Evolutionary conservation across 1,284 basidiomycete species (phyloP).

Genomic region (Ceratobasidium sp.): DNA sequence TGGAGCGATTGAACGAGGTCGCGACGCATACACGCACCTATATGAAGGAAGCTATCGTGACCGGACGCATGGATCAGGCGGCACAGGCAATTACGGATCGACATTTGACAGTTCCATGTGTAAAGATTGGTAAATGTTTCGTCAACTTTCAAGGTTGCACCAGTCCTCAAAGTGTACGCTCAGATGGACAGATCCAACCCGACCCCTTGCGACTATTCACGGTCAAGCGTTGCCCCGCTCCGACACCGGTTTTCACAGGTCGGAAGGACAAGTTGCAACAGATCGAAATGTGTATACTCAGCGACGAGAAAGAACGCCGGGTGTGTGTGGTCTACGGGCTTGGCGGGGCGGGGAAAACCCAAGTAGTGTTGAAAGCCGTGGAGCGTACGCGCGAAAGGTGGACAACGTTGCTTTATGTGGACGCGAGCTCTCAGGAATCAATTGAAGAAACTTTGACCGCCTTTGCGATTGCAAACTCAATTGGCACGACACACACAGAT

Average conservation of each 20-base stretch:
- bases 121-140: no score
- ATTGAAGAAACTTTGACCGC: background rate
- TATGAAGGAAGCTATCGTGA: no score
- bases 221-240: constrained; percentile 5
- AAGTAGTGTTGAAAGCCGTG: background rate
- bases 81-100: no score
- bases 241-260: background rate
- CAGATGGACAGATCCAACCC: background rate
- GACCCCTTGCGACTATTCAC: background rate
- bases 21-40: no score
- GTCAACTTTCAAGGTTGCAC: no score
- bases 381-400: background rate
- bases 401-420: background rate
- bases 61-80: no score
- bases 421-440: constrained; percentile 10
- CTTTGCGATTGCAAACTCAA: background rate
- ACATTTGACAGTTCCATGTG: no score
- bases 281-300: background rate
- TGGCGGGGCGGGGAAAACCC: background rate
- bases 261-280: background rate
- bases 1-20: background rate
- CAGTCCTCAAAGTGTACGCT: background rate
- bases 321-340: constrained; percentile 24
- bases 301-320: background rate
- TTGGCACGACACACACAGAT: constrained; percentile 3